These are phyloP conservation scores for Sphagnum tenellum DNA, from an alignment of 225 moss, liverwort and hornwort genomes.

Conservation along the genomic window DNA sequence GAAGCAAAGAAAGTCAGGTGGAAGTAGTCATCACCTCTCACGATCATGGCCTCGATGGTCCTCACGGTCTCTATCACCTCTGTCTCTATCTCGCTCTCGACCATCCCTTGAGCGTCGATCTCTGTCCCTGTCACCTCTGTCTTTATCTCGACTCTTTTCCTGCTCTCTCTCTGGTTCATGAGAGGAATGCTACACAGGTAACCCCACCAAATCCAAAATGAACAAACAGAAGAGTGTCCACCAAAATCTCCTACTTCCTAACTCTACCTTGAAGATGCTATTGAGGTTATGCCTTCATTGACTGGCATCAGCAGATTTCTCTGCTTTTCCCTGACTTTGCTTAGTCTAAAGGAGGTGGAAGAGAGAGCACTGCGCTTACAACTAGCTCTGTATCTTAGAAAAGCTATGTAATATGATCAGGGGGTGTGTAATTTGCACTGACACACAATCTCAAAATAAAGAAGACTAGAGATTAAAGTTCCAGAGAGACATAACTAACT, in stretches of 20 bases:
- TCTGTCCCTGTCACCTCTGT: slow-evolving; percentile 51
- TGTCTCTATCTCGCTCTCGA: slow-evolving; percentile 55
- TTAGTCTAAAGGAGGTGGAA: no score
- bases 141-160: slow-evolving; percentile 80
- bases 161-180: slow-evolving; percentile 85
- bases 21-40: slow-evolving; percentile 42
- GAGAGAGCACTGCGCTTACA: no score
- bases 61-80: slow-evolving; percentile 48
- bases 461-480: slow-evolving; percentile 20
- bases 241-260: no score
- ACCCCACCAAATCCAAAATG: no score
- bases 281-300: no score
- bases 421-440: slow-evolving; percentile 19
- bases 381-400: slow-evolving; percentile 7
- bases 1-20: background rate
- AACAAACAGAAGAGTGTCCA: no score
- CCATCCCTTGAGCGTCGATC: slow-evolving; percentile 86
- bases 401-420: slow-evolving; percentile 16
- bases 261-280: no score
- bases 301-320: no score
- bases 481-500: slow-evolving; percentile 22
- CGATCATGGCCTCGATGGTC: slow-evolving; percentile 61
- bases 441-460: slow-evolving; percentile 25
- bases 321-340: no score
- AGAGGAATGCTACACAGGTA: slow-evolving; percentile 59